Evolutionary conservation across 179 eudicot species (phyloP), one percentile per base, ranked within the genome.

Genomic region (Camellia oleifera): DNA sequence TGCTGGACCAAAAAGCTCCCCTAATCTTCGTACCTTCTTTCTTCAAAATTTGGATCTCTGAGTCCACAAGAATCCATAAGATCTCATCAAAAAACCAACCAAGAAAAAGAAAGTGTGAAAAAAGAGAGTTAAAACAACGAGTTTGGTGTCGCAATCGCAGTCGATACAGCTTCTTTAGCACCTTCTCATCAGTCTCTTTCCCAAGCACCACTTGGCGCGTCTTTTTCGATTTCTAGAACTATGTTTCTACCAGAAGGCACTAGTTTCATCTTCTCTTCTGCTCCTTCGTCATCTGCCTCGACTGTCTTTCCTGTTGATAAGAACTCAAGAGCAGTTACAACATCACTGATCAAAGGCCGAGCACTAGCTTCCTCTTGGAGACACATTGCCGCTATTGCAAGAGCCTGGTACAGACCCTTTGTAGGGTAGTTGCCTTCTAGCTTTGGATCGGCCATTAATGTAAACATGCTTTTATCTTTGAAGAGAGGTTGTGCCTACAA

Each of bases 311-410:
- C 44, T 12, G 44, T 23, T 0, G 63, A 74, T 57, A 74, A 74
- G 77, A 56, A 74, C 4, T 32, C 50, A 14, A 74, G 77, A 56
- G 77, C 77, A 6, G 77, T 74, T 8, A 74, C 77, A 18, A 74
- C 77, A 3, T 74, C 77, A 1, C 77, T 77, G 23, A 84, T 84
- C 44, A 74, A 70, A 45, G 84, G 87, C 17, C 87, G 80, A 2
- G 71, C 79, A 14, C 44, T 8, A 40, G 87, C 82, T 44, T 84
- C 87, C 42, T 79, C 80, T 76, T 84, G 87, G 42, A 84, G 84
- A 26, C 87, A 84, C 84, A 81, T 84, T 8, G 82, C 84, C 10
- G 84, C 87, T 6, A 84, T 57, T 7, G 87, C 84, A 32, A 84
- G 78, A 61, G 87, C 87, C 64, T 84, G 84, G 61, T 75, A 68